These are phyloP conservation scores for Botryotinia convoluta DNA, from an alignment of 2,329 filamentous ascomycete genomes.

Conservation along the genomic window DNA sequence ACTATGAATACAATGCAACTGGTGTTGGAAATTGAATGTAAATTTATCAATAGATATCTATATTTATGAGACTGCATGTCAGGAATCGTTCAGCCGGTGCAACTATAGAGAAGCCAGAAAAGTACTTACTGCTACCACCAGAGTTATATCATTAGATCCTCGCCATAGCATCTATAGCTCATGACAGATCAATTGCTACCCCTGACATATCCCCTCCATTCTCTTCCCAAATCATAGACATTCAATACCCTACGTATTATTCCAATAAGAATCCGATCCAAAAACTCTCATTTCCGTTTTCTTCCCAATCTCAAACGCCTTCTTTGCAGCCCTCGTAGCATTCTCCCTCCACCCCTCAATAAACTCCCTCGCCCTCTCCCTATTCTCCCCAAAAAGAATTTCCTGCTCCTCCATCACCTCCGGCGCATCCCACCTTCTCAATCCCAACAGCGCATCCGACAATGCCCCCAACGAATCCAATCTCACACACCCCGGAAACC, in stretches of 20 bases:
- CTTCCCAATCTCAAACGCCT: neutral
- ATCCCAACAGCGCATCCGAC: neutral
- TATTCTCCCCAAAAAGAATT: neutral
- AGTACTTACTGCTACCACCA: neutral
- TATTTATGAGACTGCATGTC: neutral
- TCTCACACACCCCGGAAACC: neutral
- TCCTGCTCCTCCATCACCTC: constrained; percentile 2
- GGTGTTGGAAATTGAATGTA: neutral
- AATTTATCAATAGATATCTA: neutral
- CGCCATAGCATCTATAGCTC: neutral
- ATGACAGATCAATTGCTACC: neutral
- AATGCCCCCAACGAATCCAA: neutral
- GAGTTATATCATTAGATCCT: neutral
- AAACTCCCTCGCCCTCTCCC: neutral
- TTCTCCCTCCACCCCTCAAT: neutral
- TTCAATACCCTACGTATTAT: neutral
- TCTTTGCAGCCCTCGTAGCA: neutral
- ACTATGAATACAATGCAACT: neutral
- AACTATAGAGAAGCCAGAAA: neutral
- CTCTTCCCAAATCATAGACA: neutral
- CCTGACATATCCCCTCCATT: neutral
- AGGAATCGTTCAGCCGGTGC: neutral
- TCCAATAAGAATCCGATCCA: neutral
- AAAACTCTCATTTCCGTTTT: neutral
- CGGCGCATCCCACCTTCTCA: neutral